Evolutionary conservation across 805 yeast genomes (phyloP), one percentile per base, ranked within the genome.

Genomic region (Wickerhamiella australiensis): DNA sequence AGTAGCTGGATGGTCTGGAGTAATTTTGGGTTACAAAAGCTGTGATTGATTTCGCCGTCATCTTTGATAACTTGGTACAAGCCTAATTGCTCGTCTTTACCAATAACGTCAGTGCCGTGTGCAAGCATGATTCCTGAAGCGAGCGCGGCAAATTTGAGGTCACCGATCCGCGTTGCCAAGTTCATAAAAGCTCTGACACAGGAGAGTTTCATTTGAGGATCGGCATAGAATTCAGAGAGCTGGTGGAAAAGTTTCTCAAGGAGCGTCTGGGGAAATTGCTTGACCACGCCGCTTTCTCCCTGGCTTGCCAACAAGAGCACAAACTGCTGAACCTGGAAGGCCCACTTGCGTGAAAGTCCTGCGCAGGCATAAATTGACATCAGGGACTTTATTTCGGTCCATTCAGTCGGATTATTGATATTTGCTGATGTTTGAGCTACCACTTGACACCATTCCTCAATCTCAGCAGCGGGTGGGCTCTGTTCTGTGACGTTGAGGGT

Each of bases 1-100:
- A 23, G 43, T 6, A 47, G 29, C 26, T 41, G 59, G 8, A 79
- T 66, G 23, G 70, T 73, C 52, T 88, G 68, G 1, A 85, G 66
- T 7, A 90, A 50, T 50, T 70, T 73, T 0, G 80, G 78, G 62
- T 90, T 96, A 85, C 94, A 85, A 58, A 85, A 85, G 0, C 52
- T 40, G n/a, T 54, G 48, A 45, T 68, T 65, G 9, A 65, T 53
- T 1, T 56, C 56, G 11, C 68, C 55, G 12, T 55, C 55, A 13
- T 38, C 54, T 12, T 23, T 22, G 25, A 41, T 13, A 2, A 60
- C 63, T 5, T 56, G 52, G 52, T 66, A 63, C 2, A 74, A 53
- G 12, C 61, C 62, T 2, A 64, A 53, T 59, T 85, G 94, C 56
- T 84, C 92, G 9, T 71, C 73, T 7, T 67, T 66, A 0, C 76